A percentile compares a stretch with the other conserved stretches of the same genome.
Evolutionary conservation across 2,329 filamentous ascomycete species (phyloP).

Genomic region (Helminthosporium solani): DNA sequence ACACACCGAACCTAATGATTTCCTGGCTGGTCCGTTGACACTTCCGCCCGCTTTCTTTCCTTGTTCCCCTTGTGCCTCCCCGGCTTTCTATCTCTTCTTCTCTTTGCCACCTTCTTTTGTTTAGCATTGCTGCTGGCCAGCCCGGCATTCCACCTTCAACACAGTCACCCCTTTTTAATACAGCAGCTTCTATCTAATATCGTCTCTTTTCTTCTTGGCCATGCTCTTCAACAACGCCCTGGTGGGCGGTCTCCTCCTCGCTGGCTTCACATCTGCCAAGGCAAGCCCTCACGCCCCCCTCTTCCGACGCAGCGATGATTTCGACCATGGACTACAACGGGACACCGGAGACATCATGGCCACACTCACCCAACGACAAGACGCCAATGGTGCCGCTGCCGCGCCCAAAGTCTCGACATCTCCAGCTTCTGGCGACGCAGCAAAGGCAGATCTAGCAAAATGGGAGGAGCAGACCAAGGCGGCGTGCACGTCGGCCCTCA

Average conservation of each 20-base stretch:
- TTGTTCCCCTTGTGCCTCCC: too few relatives aligned
- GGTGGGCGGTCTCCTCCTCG: constrained; percentile 33
- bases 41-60: constrained; percentile 16
- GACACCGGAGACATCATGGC: constrained; percentile 35
- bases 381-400: constrained; percentile 26
- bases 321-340: constrained; percentile 36
- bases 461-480: constrained; percentile 43
- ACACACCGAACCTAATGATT: constrained; percentile 28
- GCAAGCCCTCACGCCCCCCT: constrained; percentile 24
- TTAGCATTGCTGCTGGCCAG: constrained; percentile 42
- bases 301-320: constrained; percentile 30
- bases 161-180: constrained; percentile 38
- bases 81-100: constrained; percentile 27
- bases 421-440: constrained; percentile 38
- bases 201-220: constrained; percentile 9
- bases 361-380: constrained; percentile 40
- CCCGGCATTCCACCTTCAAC: constrained; percentile 16
- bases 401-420: constrained; percentile 35
- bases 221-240: constrained; percentile 37
- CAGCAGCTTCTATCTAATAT: constrained; percentile 32
- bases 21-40: constrained; percentile 27
- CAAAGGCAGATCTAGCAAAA: constrained; percentile 29
- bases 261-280: constrained; percentile 35
- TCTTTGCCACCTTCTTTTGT: constrained; percentile 22
- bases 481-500: constrained; percentile 62